A percentile compares a stretch with the other conserved stretches of the same genome.
phyloP scores from a whole-genome alignment of 495 filamentous ascomycete genomes.

The Apodospora peruviana region DNA sequence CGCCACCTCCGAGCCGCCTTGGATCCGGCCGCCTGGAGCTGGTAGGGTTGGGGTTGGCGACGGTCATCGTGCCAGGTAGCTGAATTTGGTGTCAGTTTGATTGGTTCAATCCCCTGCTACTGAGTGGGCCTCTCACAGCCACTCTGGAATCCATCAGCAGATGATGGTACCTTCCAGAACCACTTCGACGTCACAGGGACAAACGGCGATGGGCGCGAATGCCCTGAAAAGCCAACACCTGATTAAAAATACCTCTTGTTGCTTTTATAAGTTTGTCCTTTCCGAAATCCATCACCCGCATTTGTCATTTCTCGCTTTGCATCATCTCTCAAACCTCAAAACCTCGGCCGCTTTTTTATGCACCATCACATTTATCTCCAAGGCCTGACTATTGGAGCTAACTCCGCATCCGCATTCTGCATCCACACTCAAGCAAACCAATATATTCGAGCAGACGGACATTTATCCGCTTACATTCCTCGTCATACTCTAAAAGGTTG shows the following conservation, averaged over 20 bases:
- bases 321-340: not conserved
- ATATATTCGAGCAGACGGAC: not conserved
- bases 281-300: not conserved
- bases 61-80: no score
- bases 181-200: conserved; percentile 1
- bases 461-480: not conserved
- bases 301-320: not conserved
- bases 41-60: no score
- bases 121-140: not conserved
- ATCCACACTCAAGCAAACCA: not conserved
- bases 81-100: not conserved
- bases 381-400: not conserved
- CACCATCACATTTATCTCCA: not conserved
- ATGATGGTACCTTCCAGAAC: conserved; percentile 15
- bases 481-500: not conserved
- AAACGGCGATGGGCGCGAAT: not conserved
- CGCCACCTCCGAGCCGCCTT: not conserved
- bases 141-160: not conserved
- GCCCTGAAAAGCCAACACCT: no score
- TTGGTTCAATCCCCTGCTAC: not conserved
- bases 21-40: no score
- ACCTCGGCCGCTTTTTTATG: not conserved
- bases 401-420: not conserved
- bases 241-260: not conserved
- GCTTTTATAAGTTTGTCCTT: not conserved